Evolutionary conservation across 2,329 filamentous ascomycete species (phyloP), one percentile per base, ranked within the genome.

Genomic region (Cladorrhinum sp.): DNA sequence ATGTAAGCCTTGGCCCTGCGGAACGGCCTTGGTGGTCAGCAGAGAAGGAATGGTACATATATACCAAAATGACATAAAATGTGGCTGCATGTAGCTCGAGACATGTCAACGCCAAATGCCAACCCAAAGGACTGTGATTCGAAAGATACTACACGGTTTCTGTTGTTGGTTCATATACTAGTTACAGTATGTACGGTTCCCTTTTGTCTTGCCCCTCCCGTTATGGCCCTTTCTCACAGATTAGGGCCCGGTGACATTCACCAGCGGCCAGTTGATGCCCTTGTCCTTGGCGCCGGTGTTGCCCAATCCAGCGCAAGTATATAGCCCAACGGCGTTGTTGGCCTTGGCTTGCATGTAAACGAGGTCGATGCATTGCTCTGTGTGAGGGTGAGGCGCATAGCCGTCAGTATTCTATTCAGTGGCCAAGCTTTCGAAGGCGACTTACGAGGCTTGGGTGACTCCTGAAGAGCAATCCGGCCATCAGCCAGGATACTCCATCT

Each of bases 291-390:
- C 75, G 1, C 75, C 75, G 0, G 62, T 72, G 62, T 75, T 75
- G 10, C 73, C 74, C 20, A 77, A 64, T 1, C 75, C 75, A 0
- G 74, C 74, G 51, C 75, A 77, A 57, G 58, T 70, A 61, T 75
- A 77, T 30, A 77, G 67, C 21, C 75, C 75, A 28, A 77, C 75
- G 0, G 73, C 72, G 69, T 77, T 77, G 68, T 76, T 76, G 54
- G 70, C 70, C n/a, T 71, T 73, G 16, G 75, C 75, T 8, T 73
- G 65, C 74, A 76, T 75, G 68, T 73, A 77, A 62, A 75, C 73
- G 49, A 77, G 73, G 61, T 77, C 75, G 64, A 77, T 65, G 62
- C 75, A 77, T 60, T 77, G 69, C 66, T 75, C 74, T 76, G 59
- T 60, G 10, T 7, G 14, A 14, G 14, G 16, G 16, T 2, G 16